Evolutionary conservation across 2,329 filamentous ascomycete genomes (phyloP), one percentile per base, ranked within the genome.

Genomic region (Botrytis galanthina): DNA sequence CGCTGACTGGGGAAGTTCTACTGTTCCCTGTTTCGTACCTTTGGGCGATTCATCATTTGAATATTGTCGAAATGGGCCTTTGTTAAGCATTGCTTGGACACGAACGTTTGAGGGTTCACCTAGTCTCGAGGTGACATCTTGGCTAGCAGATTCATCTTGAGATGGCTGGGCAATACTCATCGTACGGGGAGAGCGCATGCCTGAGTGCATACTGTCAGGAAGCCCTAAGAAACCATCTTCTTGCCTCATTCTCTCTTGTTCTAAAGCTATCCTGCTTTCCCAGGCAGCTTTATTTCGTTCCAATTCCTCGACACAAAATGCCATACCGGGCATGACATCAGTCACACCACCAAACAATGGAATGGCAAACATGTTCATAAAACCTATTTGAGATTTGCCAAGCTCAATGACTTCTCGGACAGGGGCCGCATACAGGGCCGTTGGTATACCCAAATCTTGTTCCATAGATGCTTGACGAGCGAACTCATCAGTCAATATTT

Each of bases 321-420:
- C 85, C 90, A 98, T 93, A 35, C 88, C 89, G 2, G 96, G 95
- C 79, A 98, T 87, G 51, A 98, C 88, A 78, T 97, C 93, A 44
- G 93, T 90, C 12, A 98, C 91, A 12, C 92, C 93, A 80, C 94
- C 90, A 80, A 99, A 99, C 0, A 99, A 87, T 1, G 96, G 96
- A 67, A 95, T 90, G 26, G 95, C 96, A 81, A 98, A 98, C 78
- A 98, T 89, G 77, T 94, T 96, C 93, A 98, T 98, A 83, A 99
- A 99, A 37, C 93, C 92, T 72, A 98, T 92, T 83, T 99, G 96
- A 12, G 94, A 92, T 77, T 93, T 94, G 76, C 90, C 93, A 71
- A 98, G 87, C 72, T 95, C 95, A 75, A 94, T 86, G 46, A 92
- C 86, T 78, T 98, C 95, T 78, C 95, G 93, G 73, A 93, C 90